These are phyloP conservation scores for Buxus sempervirens DNA, from an alignment of 164 flowering plant species.

Conservation along the genomic window DNA sequence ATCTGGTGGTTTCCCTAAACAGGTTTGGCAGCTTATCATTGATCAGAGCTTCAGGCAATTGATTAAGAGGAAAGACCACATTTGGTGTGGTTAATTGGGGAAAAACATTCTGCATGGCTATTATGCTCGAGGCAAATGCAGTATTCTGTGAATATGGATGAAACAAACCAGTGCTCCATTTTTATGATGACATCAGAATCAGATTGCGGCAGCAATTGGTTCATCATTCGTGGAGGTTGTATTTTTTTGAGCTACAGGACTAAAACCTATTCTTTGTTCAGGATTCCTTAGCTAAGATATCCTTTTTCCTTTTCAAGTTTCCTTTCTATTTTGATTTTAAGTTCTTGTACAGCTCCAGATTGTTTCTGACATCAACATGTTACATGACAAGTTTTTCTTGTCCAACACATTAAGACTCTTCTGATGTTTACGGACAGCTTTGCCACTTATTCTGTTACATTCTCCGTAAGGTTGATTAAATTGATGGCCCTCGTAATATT, in stretches of 20 bases:
- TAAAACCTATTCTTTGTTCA: slow-evolving; percentile 24
- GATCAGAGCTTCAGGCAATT: neutral
- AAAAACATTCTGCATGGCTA: slow-evolving; percentile 1
- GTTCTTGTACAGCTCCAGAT: slow-evolving; percentile 50
- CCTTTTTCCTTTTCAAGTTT: slow-evolving; percentile 6
- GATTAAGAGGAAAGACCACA: neutral
- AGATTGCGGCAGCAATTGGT: slow-evolving; percentile 12
- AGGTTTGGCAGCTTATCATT: neutral
- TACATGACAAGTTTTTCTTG: slow-evolving; percentile 24
- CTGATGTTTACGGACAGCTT: neutral
- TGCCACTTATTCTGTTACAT: neutral
- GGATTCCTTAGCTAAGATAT: slow-evolving; percentile 25
- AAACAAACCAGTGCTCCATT: neutral
- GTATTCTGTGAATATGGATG: slow-evolving; percentile 15
- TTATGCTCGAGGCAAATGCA: slow-evolving; percentile 12
- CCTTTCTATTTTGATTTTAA: slow-evolving; percentile 3
- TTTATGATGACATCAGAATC: slow-evolving; percentile 11
- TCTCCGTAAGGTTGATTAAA: neutral
- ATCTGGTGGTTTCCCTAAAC: neutral
- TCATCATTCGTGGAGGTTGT: slow-evolving; percentile 22
- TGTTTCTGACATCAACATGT: slow-evolving; percentile 22
- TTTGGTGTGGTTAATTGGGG: slow-evolving; percentile 4
- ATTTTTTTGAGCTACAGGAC: slow-evolving; percentile 22
- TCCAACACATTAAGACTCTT: neutral
- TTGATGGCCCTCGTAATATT: neutral